Conservation (phyloP, 1,284 basidiomycete genomes). For the Puccinia coronata region DNA sequence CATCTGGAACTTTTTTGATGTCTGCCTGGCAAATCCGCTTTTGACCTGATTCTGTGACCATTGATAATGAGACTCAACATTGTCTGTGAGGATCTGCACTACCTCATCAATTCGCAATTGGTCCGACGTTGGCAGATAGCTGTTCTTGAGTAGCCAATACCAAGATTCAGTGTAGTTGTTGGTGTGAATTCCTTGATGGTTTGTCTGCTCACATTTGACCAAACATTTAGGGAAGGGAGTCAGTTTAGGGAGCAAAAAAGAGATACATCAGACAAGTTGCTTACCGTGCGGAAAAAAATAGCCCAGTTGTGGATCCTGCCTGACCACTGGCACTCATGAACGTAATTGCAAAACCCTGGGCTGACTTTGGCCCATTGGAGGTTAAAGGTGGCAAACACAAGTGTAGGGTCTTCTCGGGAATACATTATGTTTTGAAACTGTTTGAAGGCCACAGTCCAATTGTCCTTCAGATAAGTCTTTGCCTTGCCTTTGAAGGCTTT, state of each 20-base stretch:
- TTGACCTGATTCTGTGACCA: background rate
- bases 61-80: background rate
- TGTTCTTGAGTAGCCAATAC: background rate
- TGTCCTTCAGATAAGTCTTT: background rate
- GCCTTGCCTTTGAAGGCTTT: background rate
- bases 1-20: too few species aligned
- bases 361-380: too few species aligned
- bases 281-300: too few species aligned
- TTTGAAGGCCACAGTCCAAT: background rate
- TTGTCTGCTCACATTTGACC: background rate
- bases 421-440: background rate
- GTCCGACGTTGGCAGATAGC: background rate
- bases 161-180: slow-evolving; percentile 9
- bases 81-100: background rate
- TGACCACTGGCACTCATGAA: too few species aligned
- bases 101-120: background rate
- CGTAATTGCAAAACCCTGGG: too few species aligned
- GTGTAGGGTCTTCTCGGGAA: background rate
- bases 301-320: too few species aligned
- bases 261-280: too few species aligned
- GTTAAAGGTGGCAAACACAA: background rate
- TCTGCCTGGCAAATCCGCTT: background rate
- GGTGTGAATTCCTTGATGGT: slow-evolving; percentile 2
- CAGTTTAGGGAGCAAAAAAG: too few species aligned
- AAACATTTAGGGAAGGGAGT: too few species aligned